A percentile compares a stretch with the other conserved stretches of the same genome.
Evolutionary conservation across 805 yeast genomes (phyloP).

Genomic region (Blastobotrys peoriensis): DNA sequence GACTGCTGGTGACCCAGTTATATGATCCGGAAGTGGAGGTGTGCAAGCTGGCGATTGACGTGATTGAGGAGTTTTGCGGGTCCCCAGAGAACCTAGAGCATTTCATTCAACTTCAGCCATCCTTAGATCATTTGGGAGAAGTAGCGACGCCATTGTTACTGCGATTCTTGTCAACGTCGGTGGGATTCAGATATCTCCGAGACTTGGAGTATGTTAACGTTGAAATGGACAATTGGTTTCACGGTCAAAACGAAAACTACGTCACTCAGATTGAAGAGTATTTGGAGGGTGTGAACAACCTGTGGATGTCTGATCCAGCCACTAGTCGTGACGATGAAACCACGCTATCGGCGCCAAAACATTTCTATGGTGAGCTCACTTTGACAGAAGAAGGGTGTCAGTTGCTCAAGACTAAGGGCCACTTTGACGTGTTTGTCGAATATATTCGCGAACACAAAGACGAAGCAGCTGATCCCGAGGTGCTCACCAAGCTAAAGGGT

Average conservation of each 20-base stretch:
- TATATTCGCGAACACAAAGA: slow-evolving; percentile 23
- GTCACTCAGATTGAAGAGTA: slow-evolving; percentile 31
- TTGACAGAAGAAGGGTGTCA: slow-evolving; percentile 75
- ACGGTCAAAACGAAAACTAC: slow-evolving; percentile 29
- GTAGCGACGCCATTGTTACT: slow-evolving; percentile 53
- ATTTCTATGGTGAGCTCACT: slow-evolving; percentile 75
- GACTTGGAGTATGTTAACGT: slow-evolving; percentile 53
- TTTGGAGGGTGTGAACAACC: slow-evolving; percentile 19
- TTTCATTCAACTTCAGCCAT: slow-evolving; percentile 51
- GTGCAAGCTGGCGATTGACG: slow-evolving; percentile 49
- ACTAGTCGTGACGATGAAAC: background rate
- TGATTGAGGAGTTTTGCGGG: slow-evolving; percentile 48
- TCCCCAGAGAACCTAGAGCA: slow-evolving; percentile 40
- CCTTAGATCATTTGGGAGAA: slow-evolving; percentile 46
- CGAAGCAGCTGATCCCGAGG: slow-evolving; percentile 31
- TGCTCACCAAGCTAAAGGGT: slow-evolving; percentile 52
- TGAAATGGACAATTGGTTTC: slow-evolving; percentile 67
- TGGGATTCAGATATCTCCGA: slow-evolving; percentile 63
- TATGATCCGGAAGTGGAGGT: slow-evolving; percentile 60
- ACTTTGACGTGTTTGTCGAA: slow-evolving; percentile 29
- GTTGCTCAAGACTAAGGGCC: slow-evolving; percentile 47
- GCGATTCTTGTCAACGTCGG: slow-evolving; percentile 55
- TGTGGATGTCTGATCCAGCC: slow-evolving; percentile 10
- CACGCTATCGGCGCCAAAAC: slow-evolving; percentile 39
- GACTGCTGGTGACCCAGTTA: slow-evolving; percentile 55